Evolutionary conservation across 2,329 filamentous ascomycete species (phyloP), one percentile per base, ranked within the genome.

Genomic region (Ceratocystis lukuohia): DNA sequence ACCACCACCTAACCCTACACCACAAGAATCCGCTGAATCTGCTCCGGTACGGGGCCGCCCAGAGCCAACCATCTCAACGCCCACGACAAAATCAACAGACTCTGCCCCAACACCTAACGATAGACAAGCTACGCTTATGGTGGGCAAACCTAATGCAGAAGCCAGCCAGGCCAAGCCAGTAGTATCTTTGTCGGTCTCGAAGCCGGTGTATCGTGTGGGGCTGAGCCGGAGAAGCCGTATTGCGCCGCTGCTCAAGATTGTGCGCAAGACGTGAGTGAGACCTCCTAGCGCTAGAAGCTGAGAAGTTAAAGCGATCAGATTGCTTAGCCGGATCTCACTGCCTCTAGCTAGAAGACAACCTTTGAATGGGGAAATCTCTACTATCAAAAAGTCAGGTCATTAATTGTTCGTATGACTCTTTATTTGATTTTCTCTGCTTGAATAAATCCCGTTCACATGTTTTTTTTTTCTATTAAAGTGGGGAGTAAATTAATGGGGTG

Each of bases 141-240:
- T 48, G 22, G 48, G 33, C 65, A 66, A 64, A 44, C 64, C 46
- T 22, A 50, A 66, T 57, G 28, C 30, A 62, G 66, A 22, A 46
- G 69, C 41, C 62, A 66, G 25, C 17, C 61, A 33, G 20, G 7
- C 41, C 68, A 68, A 68, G 62, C 69, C 50, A 25, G 61, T 53
- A 45, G 25, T 41, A 5, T 25, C 61, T 8, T 28, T 62, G 17
- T 48, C 5, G 45, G 33, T 37, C 8, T 17, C 48, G 8, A 68
- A 78, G 68, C 78, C 79, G 17, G 69, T 76, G 17, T 80, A 79
- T 69, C 76, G 80, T 17, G 80, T 83, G 65, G 80, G 80, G 2
- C 72, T 82, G 69, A 82, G 80, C 73, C 81, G 77, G 71, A 75
- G 72, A 70, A 76, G 76, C 20, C 75, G 78, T 67, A 82, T 83